phyloP scores from a whole-genome alignment of 2,329 filamentous ascomycete genomes.

The Microsporum audouinii region DNA sequence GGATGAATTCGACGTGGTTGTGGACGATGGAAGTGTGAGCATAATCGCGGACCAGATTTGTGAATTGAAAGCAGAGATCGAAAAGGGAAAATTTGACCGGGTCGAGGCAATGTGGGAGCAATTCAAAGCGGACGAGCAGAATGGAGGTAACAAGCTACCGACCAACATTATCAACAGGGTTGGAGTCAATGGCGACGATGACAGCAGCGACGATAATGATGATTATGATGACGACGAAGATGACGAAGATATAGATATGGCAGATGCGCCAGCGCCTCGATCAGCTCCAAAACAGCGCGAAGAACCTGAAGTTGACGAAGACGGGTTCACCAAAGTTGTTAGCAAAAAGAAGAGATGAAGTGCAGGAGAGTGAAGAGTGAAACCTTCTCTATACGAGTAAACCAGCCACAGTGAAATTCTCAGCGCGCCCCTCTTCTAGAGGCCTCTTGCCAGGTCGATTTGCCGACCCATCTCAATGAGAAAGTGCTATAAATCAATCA shows the following conservation, averaged over 20 bases:
- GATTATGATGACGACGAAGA: slow-evolving; percentile 39
- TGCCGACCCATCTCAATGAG: neutral
- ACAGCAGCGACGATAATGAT: slow-evolving; percentile 48
- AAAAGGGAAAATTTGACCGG: slow-evolving; percentile 53
- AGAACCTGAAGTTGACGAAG: slow-evolving; percentile 64
- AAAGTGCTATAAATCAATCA: too few species aligned
- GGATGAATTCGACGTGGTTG: slow-evolving; percentile 55
- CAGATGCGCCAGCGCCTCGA: slow-evolving; percentile 47
- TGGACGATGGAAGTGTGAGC: slow-evolving; percentile 77
- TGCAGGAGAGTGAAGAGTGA: too few species aligned
- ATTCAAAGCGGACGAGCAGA: slow-evolving; percentile 24
- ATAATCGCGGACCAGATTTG: slow-evolving; percentile 64
- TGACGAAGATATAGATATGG: slow-evolving; percentile 48
- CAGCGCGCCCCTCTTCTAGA: neutral
- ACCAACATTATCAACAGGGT: slow-evolving; percentile 27
- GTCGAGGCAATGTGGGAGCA: slow-evolving; percentile 50
- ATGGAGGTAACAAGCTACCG: slow-evolving; percentile 34
- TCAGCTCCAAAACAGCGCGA: slow-evolving; percentile 46
- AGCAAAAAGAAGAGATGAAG: slow-evolving; percentile 50
- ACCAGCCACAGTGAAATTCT: neutral
- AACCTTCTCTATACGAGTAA: neutral
- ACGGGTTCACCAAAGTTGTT: slow-evolving; percentile 67
- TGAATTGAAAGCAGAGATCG: slow-evolving; percentile 52
- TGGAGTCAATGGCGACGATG: slow-evolving; percentile 39
- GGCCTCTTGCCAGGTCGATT: neutral